Percentiles rank a stretch among this genome's conserved stretches.
These are phyloP conservation scores for Phytophthora chlamydospora DNA, from an alignment of 352 stramenopile genomes.

Conservation along the genomic window DNA sequence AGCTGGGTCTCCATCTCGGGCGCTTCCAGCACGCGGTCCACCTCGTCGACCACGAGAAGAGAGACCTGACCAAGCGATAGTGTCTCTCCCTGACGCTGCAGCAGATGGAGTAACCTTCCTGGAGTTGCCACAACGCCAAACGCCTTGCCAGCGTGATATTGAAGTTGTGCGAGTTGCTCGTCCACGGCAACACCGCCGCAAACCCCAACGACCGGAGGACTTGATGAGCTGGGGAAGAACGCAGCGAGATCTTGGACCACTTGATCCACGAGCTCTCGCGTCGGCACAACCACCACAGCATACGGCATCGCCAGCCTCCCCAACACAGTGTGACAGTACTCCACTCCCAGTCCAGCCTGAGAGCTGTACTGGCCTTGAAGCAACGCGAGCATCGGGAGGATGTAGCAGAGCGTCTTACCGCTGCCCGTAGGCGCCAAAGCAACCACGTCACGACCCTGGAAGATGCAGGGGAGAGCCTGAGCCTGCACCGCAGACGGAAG, in stretches of 20 bases:
- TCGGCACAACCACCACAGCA: slow-evolving; percentile 94
- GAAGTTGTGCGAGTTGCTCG: slow-evolving; percentile 47
- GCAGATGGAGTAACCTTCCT: slow-evolving; percentile 61
- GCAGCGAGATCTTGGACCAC: slow-evolving; percentile 80
- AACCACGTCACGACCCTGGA: slow-evolving; percentile 92
- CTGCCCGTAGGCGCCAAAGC: slow-evolving; percentile 93
- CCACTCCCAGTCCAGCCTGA: slow-evolving; percentile 47
- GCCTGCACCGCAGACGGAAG: slow-evolving; percentile 97
- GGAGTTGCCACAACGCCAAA: slow-evolving; percentile 59
- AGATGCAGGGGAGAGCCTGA: slow-evolving; percentile 88
- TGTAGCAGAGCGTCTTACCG: slow-evolving; percentile 97
- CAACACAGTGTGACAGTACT: slow-evolving; percentile 52
- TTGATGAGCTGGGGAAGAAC: slow-evolving; percentile 32
- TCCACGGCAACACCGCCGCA: slow-evolving; percentile 51
- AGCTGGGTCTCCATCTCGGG: slow-evolving; percentile 92
- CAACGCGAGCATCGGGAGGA: slow-evolving; percentile 89
- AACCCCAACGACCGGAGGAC: slow-evolving; percentile 41
- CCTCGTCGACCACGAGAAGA: slow-evolving; percentile 94
- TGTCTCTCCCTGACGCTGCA: slow-evolving; percentile 26
- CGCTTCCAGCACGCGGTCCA: slow-evolving; percentile 95
- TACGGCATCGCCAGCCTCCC: slow-evolving; percentile 33
- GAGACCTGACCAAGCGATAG: slow-evolving; percentile 41
- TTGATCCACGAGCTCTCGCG: slow-evolving; percentile 96
- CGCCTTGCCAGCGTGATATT: slow-evolving; percentile 16
- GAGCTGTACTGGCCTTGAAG: slow-evolving; percentile 24